These are phyloP conservation scores for Heliamphora exappendiculata DNA, from an alignment of 148 eudicot genomes.

Conservation along the genomic window DNA sequence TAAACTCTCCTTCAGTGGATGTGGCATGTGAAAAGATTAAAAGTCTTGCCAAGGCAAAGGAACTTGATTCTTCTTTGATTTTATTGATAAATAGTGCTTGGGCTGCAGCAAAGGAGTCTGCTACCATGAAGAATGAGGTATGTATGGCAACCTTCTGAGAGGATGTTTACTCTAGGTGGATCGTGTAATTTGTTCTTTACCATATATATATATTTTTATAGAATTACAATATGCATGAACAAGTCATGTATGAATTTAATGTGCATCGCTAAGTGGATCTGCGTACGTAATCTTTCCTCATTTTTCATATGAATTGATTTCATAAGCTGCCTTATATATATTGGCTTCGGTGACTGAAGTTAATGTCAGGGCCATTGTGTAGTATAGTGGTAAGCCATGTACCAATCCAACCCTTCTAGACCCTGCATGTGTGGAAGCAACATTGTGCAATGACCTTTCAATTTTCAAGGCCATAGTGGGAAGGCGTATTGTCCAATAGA, in stretches of 20 bases:
- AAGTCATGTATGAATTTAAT: too few species aligned
- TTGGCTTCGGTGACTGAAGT: not conserved
- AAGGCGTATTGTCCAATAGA: too few species aligned
- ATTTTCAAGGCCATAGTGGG: not conserved
- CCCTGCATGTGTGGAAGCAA: not conserved
- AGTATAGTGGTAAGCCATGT: not conserved
- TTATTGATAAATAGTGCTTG: constrained; percentile 84
- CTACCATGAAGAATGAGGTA: constrained; percentile 93
- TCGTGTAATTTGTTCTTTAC: not conserved
- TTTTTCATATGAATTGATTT: not conserved
- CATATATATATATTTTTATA: not conserved
- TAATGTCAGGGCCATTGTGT: not conserved
- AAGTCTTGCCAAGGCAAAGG: constrained; percentile 87
- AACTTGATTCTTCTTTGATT: constrained; percentile 89
- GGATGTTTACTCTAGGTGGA: not conserved
- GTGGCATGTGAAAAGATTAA: constrained; percentile 83
- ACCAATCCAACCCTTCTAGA: constrained; percentile 1
- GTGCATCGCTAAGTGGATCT: not conserved
- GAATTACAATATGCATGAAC: not conserved
- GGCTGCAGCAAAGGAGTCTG: constrained; percentile 87
- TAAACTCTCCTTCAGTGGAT: constrained; percentile 81
- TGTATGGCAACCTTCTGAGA: not conserved
- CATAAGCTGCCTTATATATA: not conserved
- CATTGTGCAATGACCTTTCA: not conserved
- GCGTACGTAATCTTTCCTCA: too few species aligned